A percentile compares a stretch with the other conserved stretches of the same genome.
These are phyloP conservation scores for Botrytis porri DNA, from an alignment of 2,329 filamentous ascomycete species.

Conservation along the genomic window DNA sequence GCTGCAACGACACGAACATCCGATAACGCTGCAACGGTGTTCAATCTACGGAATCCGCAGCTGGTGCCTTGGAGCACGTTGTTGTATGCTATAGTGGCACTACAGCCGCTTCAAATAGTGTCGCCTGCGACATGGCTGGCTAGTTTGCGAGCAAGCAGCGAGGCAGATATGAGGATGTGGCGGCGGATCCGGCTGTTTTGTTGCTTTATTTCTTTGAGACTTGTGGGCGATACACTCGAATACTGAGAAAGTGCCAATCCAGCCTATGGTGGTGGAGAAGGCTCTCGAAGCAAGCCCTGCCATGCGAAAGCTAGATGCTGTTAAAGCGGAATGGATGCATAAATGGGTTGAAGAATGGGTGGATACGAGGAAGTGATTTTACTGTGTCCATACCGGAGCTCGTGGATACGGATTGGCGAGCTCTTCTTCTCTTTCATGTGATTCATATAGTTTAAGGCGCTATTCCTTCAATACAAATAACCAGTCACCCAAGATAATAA, in stretches of 20 bases:
- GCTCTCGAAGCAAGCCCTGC: neutral
- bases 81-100: neutral
- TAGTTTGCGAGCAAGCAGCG: neutral
- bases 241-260: neutral
- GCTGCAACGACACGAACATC: neutral
- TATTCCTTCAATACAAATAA: no score
- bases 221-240: neutral
- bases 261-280: slow-evolving; percentile 3
- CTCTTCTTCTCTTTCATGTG: no score
- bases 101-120: neutral
- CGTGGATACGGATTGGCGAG: no score
- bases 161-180: neutral
- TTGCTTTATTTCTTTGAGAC: slow-evolving; percentile 6
- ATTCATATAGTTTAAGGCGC: no score
- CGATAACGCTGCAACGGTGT: neutral
- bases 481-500: no score
- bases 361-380: neutral
- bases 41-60: neutral
- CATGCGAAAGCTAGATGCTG: neutral
- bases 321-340: slow-evolving; percentile 3
- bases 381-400: no score
- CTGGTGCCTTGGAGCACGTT: neutral
- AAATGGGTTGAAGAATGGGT: slow-evolving; percentile 13
- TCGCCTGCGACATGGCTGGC: neutral
- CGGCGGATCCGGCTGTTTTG: neutral